Base-by-base conservation (phyloP, 1,284 basidiomycete genomes). In the Cryptococcus amylolentus region DNA sequence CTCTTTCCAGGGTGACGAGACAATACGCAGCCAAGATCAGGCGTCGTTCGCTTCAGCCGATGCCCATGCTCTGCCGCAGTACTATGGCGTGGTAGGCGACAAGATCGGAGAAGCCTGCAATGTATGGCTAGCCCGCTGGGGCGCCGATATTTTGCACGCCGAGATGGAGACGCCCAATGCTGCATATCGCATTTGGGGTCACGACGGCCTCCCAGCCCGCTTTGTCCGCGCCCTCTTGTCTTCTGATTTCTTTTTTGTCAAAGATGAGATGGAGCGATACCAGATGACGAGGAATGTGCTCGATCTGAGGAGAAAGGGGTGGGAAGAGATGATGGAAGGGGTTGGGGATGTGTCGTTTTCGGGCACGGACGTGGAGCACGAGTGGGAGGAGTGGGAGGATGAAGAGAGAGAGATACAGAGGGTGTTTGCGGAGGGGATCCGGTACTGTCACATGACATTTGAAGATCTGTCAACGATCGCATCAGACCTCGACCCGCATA, bases 121-220 rank as follows among this genome's bases (percentile, higher is more conserved):
- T 5, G 91, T 88, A 72, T 97, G 92, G 91, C 81, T 95, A 12
- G 82, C 86, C 0, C 82, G 89, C 39, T 96, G 92, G 91, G 90
- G 87, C 0, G 74, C 78, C 18, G 91, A 95, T 70, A 81, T 94
- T 55, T 81, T 95, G 44, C 71, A 75, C 12, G 81, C 83, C 51
- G 91, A 95, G 72, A 80, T 84, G n/a, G 52, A 55, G 23, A 20
- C 40, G 4, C 20, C 58, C 5, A 39, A 49, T 28, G 39, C 51
- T 2, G 18, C n/a, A 5, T 63, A 43, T 39, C 58, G 57, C 46
- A 61, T 88, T 57, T 94, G 86, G 86, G 79, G 83, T 23, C 78
- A 83, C 28, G 84, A 85, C 0, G 90, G 90, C 1, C 76, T 96
- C 42, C 82, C 80, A 9, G 82, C 89, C 8, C 66, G 77, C 28